Base-by-base conservation (phyloP, 2,329 filamentous ascomycete species). In the Stagonosporopsis rhizophila region DNA sequence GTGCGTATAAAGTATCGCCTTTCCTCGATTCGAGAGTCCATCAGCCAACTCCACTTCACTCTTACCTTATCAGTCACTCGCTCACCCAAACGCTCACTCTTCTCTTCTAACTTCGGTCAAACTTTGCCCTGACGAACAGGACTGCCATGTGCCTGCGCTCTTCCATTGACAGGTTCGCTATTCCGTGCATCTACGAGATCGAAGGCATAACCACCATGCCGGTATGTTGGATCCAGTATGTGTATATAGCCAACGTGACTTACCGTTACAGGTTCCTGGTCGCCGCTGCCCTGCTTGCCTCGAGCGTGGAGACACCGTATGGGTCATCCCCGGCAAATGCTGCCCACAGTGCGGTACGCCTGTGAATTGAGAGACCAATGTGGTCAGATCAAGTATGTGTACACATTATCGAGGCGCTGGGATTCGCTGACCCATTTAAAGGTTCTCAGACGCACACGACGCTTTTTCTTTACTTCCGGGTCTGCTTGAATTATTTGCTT, bases 281-380 rank as follows among this genome's bases (percentile, higher is more conserved):
- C 72, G 73, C 47, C 73, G 73, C 20, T 77, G 75, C 65, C 75
- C 75, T 23, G 68, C 71, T 28, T 77, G 75, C 48, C 67, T 77
- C 41, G 74, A 76, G 48, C 70, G 73, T 39, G 75, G 75, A n/a
- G 67, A 76, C 40, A 75, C 72, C 2, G 73, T 77, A 2, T 77
- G 75, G 75, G 75, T 77, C 19, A 73, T 77, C 46, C 74, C 73
- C 5, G 75, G 75, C 23, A 77, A 77, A 54, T 72, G 71, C 60
- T 77, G 75, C 57, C 72, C 73, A 7, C 64, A 72, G 40, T 77
- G 75, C 47, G 75, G 75, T 40, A 76, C 74, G 46, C 72, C 73
- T n/a, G 75, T 77, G 30, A 76, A 75, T 53, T 77, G 65, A 50
- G 20, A 8, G 14, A 41, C 17, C 40, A 32, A 14, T 15, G 5